Percentiles rank a stretch among this genome's conserved stretches.
Evolutionary conservation across 257 asterid species (phyloP).

Genomic region (Gentiana straminea): DNA sequence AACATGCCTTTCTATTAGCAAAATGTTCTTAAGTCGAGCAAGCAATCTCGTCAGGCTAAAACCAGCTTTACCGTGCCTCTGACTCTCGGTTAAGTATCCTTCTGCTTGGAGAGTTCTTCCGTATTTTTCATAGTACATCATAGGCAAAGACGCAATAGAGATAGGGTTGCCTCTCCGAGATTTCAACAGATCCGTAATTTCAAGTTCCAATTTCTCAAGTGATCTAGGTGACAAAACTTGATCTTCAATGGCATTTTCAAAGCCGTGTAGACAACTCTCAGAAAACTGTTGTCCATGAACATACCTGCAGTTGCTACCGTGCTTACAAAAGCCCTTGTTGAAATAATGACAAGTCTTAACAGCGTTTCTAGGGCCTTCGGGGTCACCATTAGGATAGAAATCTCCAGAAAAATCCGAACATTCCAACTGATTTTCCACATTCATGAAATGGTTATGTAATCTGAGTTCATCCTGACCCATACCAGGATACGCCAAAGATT

Average conservation of each 20-base stretch:
- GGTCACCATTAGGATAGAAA: slow-evolving; percentile 14
- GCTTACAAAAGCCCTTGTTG: slow-evolving; percentile 76
- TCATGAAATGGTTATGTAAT: slow-evolving; percentile 18
- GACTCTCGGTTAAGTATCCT: slow-evolving; percentile 89
- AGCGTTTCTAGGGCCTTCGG: slow-evolving; percentile 27
- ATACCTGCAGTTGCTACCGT: slow-evolving; percentile 74
- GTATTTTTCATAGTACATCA: slow-evolving; percentile 60
- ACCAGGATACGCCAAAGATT: slow-evolving; percentile 24
- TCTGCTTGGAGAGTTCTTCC: slow-evolving; percentile 70
- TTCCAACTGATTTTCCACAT: slow-evolving; percentile 32
- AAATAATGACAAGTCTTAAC: slow-evolving; percentile 64
- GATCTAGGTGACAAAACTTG: slow-evolving; percentile 45
- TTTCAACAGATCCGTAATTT: slow-evolving; percentile 63
- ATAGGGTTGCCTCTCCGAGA: slow-evolving; percentile 55
- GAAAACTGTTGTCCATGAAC: slow-evolving; percentile 41
- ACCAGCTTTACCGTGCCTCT: slow-evolving; percentile 80
- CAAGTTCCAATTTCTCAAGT: slow-evolving; percentile 55
- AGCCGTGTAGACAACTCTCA: slow-evolving; percentile 22
- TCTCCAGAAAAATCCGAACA: slow-evolving; percentile 22
- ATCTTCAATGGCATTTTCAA: slow-evolving; percentile 40
- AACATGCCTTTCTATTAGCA: slow-evolving; percentile 60
- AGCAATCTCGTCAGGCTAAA: slow-evolving; percentile 81
- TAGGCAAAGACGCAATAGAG: slow-evolving; percentile 78
- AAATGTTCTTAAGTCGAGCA: slow-evolving; percentile 53
- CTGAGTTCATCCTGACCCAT: slow-evolving; percentile 16